Evolutionary conservation across 305 asterid genomes (phyloP).

Genomic region (Fraxinus latifolia): DNA sequence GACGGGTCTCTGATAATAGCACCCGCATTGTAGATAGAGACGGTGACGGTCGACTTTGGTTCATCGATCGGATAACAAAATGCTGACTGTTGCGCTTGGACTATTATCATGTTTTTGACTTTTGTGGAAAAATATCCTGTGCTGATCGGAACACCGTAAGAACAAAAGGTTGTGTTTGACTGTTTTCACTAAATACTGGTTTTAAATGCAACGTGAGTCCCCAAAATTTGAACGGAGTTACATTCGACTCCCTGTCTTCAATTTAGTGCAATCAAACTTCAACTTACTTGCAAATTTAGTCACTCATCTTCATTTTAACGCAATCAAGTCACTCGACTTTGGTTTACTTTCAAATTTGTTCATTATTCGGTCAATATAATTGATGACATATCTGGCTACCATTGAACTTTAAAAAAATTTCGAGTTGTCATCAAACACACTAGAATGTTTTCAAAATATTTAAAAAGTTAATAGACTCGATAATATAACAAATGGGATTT

Average conservation of each 20-base stretch:
- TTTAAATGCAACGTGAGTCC: neutral
- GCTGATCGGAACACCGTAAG: neutral
- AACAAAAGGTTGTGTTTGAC: neutral
- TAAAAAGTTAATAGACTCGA: too few species aligned
- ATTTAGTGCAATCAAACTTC: neutral
- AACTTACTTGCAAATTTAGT: too few species aligned
- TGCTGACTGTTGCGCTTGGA: neutral
- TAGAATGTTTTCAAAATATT: too few species aligned
- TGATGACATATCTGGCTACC: neutral
- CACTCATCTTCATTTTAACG: neutral
- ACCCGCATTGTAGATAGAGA: neutral
- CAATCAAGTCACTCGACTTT: neutral
- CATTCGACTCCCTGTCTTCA: neutral
- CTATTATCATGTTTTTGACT: neutral
- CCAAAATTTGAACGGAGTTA: neutral
- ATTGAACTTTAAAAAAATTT: neutral
- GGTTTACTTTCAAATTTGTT: neutral
- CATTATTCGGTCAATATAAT: neutral
- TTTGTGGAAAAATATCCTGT: neutral
- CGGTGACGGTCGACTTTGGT: neutral
- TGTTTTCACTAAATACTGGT: too few species aligned
- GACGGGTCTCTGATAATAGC: neutral
- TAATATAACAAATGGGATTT: too few species aligned
- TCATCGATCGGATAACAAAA: neutral
- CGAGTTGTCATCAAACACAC: too few species aligned